Percentiles rank a stretch among this genome's conserved stretches.
Evolutionary conservation across 2,329 filamentous ascomycete genomes (phyloP).

Genomic region (Aspergillus caelatus): DNA sequence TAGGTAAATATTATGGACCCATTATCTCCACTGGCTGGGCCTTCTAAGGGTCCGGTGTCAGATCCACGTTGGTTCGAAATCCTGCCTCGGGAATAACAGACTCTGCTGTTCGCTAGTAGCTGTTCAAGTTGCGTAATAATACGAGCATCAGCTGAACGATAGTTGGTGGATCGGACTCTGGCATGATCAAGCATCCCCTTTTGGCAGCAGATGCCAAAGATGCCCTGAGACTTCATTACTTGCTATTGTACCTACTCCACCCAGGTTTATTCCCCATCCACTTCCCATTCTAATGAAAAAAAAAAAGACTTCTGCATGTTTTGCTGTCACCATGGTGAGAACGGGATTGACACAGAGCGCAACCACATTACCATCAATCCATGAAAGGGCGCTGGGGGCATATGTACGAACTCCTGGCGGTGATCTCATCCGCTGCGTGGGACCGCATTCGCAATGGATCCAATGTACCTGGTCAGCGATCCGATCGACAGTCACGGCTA

Average conservation of each 20-base stretch:
- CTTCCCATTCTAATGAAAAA: neutral
- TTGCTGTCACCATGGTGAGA: no score
- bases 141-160: neutral
- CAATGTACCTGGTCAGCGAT: neutral
- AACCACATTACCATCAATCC: constrained; percentile 25
- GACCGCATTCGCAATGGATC: neutral
- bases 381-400: neutral
- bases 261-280: neutral
- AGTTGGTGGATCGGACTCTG: neutral
- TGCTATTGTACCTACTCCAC: neutral
- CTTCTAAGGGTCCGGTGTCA: neutral
- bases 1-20: neutral
- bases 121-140: neutral
- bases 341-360: neutral
- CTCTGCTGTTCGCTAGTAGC: neutral
- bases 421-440: neutral
- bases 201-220: neutral
- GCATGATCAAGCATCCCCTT: neutral
- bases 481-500: neutral
- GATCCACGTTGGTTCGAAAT: neutral
- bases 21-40: neutral
- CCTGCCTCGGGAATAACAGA: neutral
- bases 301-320: no score
- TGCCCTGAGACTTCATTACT: neutral
- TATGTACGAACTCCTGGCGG: neutral